Evolutionary conservation across 495 filamentous ascomycete genomes (phyloP).

Genomic region (Lineolata rhizophorae): DNA sequence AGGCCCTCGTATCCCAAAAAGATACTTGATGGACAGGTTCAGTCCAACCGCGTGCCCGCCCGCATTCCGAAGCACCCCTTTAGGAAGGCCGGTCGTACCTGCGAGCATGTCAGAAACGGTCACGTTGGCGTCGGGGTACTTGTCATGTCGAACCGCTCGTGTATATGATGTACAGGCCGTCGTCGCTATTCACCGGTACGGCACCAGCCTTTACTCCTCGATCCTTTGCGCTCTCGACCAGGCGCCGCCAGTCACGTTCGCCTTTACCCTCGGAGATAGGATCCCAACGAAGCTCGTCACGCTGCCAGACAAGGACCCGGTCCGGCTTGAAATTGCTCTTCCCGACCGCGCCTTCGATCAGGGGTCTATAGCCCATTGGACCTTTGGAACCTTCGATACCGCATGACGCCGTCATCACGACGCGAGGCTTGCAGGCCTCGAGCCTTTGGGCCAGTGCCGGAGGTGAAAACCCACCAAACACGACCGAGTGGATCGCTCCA

Average conservation of each 20-base stretch:
- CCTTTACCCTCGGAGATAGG: slow-evolving; percentile 36
- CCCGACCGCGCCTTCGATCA: slow-evolving; percentile 28
- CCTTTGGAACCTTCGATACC: slow-evolving; percentile 77
- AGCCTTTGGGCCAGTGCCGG: slow-evolving; percentile 72
- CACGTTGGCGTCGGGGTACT: not conserved
- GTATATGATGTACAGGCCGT: slow-evolving; percentile 79
- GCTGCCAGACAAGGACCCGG: slow-evolving; percentile 53
- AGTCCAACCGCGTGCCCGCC: slow-evolving; percentile 79
- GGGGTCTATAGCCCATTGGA: slow-evolving; percentile 43
- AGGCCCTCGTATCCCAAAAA: slow-evolving; percentile 61
- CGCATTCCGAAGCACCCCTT: slow-evolving; percentile 67
- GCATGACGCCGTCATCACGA: slow-evolving; percentile 73
- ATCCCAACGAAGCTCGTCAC: slow-evolving; percentile 56
- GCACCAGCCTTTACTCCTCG: slow-evolving; percentile 42
- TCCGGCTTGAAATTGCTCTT: slow-evolving; percentile 15
- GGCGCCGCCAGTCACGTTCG: slow-evolving; percentile 57
- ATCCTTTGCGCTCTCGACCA: slow-evolving; percentile 43
- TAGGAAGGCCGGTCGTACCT: slow-evolving; percentile 70
- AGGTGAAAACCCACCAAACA: slow-evolving; percentile 80
- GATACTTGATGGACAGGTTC: slow-evolving; percentile 49
- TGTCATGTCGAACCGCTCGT: slow-evolving; percentile 31
- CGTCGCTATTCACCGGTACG: slow-evolving; percentile 55
- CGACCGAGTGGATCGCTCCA: slow-evolving; percentile 75
- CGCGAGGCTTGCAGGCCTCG: slow-evolving; percentile 52
- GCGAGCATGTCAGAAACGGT: slow-evolving; percentile 7